These are phyloP conservation scores for Atkinsonella hypoxylon DNA, from an alignment of 2,329 filamentous ascomycete species.

Conservation along the genomic window DNA sequence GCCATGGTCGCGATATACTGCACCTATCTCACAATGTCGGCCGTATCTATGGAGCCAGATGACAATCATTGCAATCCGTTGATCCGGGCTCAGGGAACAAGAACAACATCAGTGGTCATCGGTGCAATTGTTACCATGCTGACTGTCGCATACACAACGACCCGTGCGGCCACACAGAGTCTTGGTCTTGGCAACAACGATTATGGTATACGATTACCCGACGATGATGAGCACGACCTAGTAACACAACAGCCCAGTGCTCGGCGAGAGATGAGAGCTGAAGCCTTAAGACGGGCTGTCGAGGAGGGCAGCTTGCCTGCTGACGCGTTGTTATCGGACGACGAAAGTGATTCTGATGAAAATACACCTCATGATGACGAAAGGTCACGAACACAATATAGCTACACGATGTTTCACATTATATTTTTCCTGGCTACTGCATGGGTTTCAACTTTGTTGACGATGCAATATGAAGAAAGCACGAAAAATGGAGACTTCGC, in stretches of 20 bases:
- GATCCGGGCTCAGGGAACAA: conserved; percentile 70
- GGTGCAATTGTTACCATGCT: conserved; percentile 94
- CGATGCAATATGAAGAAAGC: conserved; percentile 57
- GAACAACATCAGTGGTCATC: conserved; percentile 81
- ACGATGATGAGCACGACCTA: conserved; percentile 75
- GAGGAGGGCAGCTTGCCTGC: conserved; percentile 87
- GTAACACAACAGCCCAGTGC: conserved; percentile 72
- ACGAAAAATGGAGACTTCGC: conserved; percentile 64
- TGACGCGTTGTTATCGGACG: conserved; percentile 69
- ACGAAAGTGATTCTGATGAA: conserved; percentile 51
- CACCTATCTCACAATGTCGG: conserved; percentile 96
- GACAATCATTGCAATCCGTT: conserved; percentile 89
- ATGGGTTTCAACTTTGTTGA: conserved; percentile 86
- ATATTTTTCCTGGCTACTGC: conserved; percentile 95
- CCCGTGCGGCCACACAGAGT: conserved; percentile 84
- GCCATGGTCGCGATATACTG: conserved; percentile 97
- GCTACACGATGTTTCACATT: conserved; percentile 88
- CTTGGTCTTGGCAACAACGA: conserved; percentile 54
- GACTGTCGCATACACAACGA: conserved; percentile 95
- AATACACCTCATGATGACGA: conserved; percentile 73
- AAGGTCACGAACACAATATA: conserved; percentile 82
- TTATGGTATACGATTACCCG: conserved; percentile 42
- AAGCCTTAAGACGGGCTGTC: conserved; percentile 81
- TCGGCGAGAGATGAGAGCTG: conserved; percentile 83
- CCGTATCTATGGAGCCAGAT: conserved; percentile 97